phyloP scores from a whole-genome alignment of 345 rosid genomes.

The Bruguiera parviflora region DNA sequence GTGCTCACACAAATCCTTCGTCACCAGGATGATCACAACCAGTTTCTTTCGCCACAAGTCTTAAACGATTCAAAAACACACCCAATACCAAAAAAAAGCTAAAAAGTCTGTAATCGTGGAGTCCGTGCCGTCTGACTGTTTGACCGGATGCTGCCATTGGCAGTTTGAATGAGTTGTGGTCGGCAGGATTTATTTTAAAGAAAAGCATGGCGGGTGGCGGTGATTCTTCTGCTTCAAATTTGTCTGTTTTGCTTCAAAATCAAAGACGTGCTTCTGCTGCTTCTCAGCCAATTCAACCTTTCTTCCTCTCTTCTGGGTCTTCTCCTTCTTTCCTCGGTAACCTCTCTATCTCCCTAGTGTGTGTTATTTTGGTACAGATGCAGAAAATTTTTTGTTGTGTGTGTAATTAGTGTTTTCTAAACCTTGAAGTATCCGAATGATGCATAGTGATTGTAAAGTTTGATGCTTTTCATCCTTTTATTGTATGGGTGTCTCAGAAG shows the following conservation, averaged over 20 bases:
- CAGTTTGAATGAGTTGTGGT: slow-evolving; percentile 14
- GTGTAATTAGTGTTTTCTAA: neutral
- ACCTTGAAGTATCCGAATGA: neutral
- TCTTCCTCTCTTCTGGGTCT: slow-evolving; percentile 47
- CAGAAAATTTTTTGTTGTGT: neutral
- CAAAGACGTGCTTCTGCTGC: slow-evolving; percentile 33
- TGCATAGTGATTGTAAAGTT: neutral
- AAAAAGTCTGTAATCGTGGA: neutral
- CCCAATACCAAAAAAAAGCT: neutral
- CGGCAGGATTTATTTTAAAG: neutral
- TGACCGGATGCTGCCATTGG: slow-evolving; percentile 18
- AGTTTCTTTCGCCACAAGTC: slow-evolving; percentile 76
- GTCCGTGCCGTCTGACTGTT: slow-evolving; percentile 4
- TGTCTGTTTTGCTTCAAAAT: slow-evolving; percentile 42
- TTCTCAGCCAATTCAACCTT: slow-evolving; percentile 38
- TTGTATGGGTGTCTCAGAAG: neutral
- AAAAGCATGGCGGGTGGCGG: slow-evolving; percentile 41
- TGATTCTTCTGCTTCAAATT: slow-evolving; percentile 27
- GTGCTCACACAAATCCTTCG: slow-evolving; percentile 66
- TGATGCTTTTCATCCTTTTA: neutral
- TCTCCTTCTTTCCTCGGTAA: slow-evolving; percentile 50
- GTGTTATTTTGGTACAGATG: neutral
- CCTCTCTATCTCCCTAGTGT: neutral
- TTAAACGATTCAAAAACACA: slow-evolving; percentile 5
- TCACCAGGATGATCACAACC: slow-evolving; percentile 73